These are phyloP conservation scores for Pseudogymnoascus sp. DNA, from an alignment of 2,329 filamentous ascomycete genomes.

Conservation along the genomic window DNA sequence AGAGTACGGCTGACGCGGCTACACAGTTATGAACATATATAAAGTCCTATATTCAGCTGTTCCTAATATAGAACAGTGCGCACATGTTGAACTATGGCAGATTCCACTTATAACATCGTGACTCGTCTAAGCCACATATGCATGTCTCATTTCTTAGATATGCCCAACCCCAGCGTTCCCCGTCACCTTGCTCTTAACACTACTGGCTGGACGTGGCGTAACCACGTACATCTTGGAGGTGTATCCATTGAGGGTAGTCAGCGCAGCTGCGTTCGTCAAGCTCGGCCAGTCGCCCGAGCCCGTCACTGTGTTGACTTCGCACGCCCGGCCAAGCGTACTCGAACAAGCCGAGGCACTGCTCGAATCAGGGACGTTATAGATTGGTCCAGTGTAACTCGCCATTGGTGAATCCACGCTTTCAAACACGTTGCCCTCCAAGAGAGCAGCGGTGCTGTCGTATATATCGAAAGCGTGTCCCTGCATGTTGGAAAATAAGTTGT, in stretches of 20 bases:
- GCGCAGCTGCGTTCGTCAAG: conserved; percentile 20
- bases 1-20: neutral
- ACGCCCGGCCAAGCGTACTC: neutral
- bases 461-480: conserved; percentile 40
- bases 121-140: neutral
- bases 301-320: neutral
- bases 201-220: conserved; percentile 21
- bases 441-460: conserved; percentile 24
- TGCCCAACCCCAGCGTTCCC: conserved; percentile 28
- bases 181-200: conserved; percentile 26
- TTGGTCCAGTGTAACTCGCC: neutral
- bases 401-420: conserved; percentile 32
- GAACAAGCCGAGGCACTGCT: conserved; percentile 6
- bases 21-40: neutral
- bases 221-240: conserved; percentile 28
- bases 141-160: conserved; percentile 12
- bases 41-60: neutral
- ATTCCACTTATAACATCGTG: neutral
- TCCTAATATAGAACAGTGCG: neutral
- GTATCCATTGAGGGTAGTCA: conserved; percentile 25
- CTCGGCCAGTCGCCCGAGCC: conserved; percentile 22
- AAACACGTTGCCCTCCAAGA: conserved; percentile 41
- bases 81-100: neutral
- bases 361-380: conserved; percentile 18
- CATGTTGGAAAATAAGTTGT: conserved; percentile 37